Conservation (phyloP, 257 asterid species). For the Solanum gracilifrons region DNA sequence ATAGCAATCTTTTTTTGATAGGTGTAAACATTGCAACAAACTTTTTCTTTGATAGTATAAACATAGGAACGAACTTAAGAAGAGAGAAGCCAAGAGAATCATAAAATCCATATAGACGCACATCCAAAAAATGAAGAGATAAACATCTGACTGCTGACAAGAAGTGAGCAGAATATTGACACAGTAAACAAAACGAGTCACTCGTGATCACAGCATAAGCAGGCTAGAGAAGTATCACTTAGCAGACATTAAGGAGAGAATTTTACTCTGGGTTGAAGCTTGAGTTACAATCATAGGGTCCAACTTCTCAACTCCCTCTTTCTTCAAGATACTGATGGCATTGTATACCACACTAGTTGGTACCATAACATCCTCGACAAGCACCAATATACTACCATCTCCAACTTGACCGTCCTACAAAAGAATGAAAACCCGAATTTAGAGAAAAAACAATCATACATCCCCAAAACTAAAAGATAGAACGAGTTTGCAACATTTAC, state of each 20-base stretch:
- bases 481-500: background rate
- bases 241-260: background rate
- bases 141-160: background rate
- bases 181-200: background rate
- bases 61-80: background rate
- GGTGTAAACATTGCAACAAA: background rate
- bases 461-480: background rate
- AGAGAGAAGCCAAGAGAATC: background rate
- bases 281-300: constrained; percentile 65
- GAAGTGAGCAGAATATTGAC: background rate
- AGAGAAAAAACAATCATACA: background rate
- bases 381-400: constrained; percentile 41
- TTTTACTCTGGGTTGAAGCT: constrained; percentile 50
- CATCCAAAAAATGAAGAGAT: background rate
- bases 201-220: background rate
- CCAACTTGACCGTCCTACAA: constrained; percentile 31
- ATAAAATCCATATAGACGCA: background rate
- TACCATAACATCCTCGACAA: constrained; percentile 45
- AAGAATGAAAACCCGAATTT: background rate
- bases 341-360: constrained; percentile 33
- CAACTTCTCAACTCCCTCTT: constrained; percentile 34
- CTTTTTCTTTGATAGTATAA: background rate
- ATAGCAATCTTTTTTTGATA: background rate
- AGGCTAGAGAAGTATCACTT: background rate
- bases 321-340: constrained; percentile 43